These are phyloP conservation scores for Colletotrichum destructivum DNA, from an alignment of 2,329 filamentous ascomycete genomes.

Conservation along the genomic window DNA sequence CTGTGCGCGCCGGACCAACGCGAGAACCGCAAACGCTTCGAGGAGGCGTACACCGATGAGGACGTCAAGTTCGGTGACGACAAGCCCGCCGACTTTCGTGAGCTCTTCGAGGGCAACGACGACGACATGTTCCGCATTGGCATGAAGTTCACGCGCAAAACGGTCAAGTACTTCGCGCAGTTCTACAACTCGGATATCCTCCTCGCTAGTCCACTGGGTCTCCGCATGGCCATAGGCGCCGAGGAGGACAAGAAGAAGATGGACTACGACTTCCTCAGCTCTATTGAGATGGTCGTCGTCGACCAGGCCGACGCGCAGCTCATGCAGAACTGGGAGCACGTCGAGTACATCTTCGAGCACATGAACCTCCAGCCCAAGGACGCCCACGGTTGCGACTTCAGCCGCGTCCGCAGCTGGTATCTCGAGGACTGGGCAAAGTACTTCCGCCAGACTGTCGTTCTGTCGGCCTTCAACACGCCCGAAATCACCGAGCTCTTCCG, in stretches of 20 bases:
- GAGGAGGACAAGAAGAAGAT: constrained; percentile 73
- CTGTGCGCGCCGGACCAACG: constrained; percentile 89
- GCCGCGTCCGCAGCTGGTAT: constrained; percentile 91
- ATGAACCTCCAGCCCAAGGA: constrained; percentile 93
- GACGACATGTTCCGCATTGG: constrained; percentile 97
- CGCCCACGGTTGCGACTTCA: constrained; percentile 93
- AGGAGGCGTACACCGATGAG: constrained; percentile 83
- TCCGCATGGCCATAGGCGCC: constrained; percentile 91
- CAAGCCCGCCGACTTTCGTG: constrained; percentile 88
- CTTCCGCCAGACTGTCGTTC: constrained; percentile 87
- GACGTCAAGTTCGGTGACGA: constrained; percentile 79
- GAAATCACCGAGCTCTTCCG: constrained; percentile 88
- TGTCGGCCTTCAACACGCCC: constrained; percentile 88
- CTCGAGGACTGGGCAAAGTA: constrained; percentile 87
- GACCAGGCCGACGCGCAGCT: constrained; percentile 94
- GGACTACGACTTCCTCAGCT: constrained; percentile 93
- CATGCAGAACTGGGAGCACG: constrained; percentile 99
- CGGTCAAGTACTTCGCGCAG: constrained; percentile 92
- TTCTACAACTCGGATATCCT: constrained; percentile 99
- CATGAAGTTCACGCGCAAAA: constrained; percentile 97
- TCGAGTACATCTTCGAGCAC: constrained; percentile 92
- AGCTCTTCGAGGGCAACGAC: constrained; percentile 94
- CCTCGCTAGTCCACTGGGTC: constrained; percentile 88
- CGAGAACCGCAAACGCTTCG: constrained; percentile 94
- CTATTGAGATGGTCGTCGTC: constrained; percentile 90